These are phyloP conservation scores for Rhododendron henanense DNA, from an alignment of 148 eudicot species.

Conservation along the genomic window DNA sequence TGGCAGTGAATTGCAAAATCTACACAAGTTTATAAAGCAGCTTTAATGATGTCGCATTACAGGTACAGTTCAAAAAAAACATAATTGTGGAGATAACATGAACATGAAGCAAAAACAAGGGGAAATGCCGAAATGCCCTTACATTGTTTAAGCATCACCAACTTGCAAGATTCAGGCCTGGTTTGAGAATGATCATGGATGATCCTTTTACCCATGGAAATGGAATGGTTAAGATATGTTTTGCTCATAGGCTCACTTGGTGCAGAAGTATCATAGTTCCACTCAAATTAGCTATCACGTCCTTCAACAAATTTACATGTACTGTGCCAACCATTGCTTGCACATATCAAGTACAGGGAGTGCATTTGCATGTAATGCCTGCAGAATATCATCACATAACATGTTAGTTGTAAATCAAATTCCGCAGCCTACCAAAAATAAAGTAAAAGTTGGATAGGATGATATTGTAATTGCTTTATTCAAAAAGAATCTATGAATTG, in stretches of 20 bases:
- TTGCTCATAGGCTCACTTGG: background rate
- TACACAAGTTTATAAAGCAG: background rate
- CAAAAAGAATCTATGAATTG: background rate
- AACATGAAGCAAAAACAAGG: background rate
- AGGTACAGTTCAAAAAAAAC: background rate
- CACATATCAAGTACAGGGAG: constrained; percentile 98
- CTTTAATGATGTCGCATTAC: background rate
- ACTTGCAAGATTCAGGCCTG: background rate
- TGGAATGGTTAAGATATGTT: background rate
- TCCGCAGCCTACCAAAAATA: background rate
- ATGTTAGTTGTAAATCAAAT: background rate
- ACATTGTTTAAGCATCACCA: background rate
- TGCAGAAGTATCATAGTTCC: background rate
- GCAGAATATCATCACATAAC: constrained; percentile 17
- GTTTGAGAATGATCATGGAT: background rate
- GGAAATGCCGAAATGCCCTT: background rate
- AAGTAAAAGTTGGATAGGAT: background rate
- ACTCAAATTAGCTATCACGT: background rate
- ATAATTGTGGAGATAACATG: background rate
- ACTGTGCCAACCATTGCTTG: constrained; percentile 95
- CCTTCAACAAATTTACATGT: constrained; percentile 51
- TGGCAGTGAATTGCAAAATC: background rate
- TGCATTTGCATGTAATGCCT: constrained; percentile 98
- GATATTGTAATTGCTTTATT: background rate
- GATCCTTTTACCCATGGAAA: background rate